Percentiles rank a stretch among this genome's conserved stretches.
Conservation (phyloP, 805 yeast genomes). For the Teunomyces tritomae region DNA sequence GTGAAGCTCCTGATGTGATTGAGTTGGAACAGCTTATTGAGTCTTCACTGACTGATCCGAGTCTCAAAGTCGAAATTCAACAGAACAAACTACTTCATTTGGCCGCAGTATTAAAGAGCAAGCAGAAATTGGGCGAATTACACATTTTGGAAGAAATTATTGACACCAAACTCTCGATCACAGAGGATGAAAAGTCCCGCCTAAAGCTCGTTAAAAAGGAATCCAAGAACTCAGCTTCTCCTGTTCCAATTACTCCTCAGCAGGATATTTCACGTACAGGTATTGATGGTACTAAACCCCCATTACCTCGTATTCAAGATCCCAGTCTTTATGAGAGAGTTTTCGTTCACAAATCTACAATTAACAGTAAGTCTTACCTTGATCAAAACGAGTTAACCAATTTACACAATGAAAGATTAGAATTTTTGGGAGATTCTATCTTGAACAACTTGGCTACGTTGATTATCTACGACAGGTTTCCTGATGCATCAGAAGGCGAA, state of each 20-base stretch:
- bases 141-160: slow-evolving; percentile 55
- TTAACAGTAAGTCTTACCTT: slow-evolving; percentile 55
- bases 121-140: slow-evolving; percentile 48
- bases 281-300: slow-evolving; percentile 41
- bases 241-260: neutral
- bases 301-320: slow-evolving; percentile 64
- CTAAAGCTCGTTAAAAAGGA: slow-evolving; percentile 5
- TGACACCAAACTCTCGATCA: slow-evolving; percentile 32
- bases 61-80: slow-evolving; percentile 48
- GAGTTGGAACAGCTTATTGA: slow-evolving; percentile 36
- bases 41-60: slow-evolving; percentile 34
- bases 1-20: slow-evolving; percentile 54
- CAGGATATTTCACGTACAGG: slow-evolving; percentile 9
- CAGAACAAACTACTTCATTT: slow-evolving; percentile 55
- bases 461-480: slow-evolving; percentile 63
- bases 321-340: slow-evolving; percentile 63
- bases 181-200: slow-evolving; percentile 12
- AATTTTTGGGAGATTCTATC: slow-evolving; percentile 87
- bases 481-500: slow-evolving; percentile 76
- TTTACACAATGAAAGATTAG: slow-evolving; percentile 81
- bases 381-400: slow-evolving; percentile 55
- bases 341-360: slow-evolving; percentile 75
- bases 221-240: slow-evolving; percentile 6
- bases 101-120: slow-evolving; percentile 58
- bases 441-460: slow-evolving; percentile 70